A percentile compares a stretch with the other conserved stretches of the same genome.
Evolutionary conservation across 805 yeast genomes (phyloP).

Genomic region (Hanseniaspora valbyensis): DNA sequence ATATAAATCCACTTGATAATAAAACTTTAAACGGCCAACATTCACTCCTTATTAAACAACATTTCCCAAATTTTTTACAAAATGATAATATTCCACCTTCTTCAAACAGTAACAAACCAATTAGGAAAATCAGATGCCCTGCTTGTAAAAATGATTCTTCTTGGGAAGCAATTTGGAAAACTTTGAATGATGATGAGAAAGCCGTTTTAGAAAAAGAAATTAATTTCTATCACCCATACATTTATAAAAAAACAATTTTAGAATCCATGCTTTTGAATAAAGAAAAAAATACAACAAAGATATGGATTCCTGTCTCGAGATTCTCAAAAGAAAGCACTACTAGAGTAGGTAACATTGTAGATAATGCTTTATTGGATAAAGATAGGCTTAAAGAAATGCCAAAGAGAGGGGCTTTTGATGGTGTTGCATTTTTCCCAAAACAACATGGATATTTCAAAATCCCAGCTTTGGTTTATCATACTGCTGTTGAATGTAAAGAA

Average conservation of each 20-base stretch:
- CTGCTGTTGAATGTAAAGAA: conserved; percentile 32
- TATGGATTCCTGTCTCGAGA: background rate
- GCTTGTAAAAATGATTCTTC: too few relatives aligned
- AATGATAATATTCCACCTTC: too few relatives aligned
- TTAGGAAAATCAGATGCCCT: too few relatives aligned
- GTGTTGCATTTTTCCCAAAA: conserved; percentile 24
- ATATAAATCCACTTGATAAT: too few relatives aligned
- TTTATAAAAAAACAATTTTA: background rate
- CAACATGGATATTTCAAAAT: conserved; percentile 33
- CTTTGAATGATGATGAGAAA: background rate
- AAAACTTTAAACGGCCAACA: too few relatives aligned
- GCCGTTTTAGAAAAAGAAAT: background rate
- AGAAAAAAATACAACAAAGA: background rate
- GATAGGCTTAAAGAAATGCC: background rate
- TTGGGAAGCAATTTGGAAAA: background rate
- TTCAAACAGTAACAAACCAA: too few relatives aligned
- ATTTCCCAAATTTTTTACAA: too few relatives aligned
- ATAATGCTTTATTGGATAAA: background rate
- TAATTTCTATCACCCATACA: background rate
- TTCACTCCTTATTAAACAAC: too few relatives aligned
- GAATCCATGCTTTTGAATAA: background rate
- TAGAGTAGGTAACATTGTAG: background rate
- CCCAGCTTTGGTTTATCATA: conserved; percentile 37
- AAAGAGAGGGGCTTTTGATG: conserved; percentile 18
- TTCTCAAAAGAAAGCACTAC: background rate